A percentile compares a stretch with the other conserved stretches of the same genome.
Evolutionary conservation across 2,329 filamentous ascomycete species (phyloP).

Genomic region (Trichophaea hybrida): DNA sequence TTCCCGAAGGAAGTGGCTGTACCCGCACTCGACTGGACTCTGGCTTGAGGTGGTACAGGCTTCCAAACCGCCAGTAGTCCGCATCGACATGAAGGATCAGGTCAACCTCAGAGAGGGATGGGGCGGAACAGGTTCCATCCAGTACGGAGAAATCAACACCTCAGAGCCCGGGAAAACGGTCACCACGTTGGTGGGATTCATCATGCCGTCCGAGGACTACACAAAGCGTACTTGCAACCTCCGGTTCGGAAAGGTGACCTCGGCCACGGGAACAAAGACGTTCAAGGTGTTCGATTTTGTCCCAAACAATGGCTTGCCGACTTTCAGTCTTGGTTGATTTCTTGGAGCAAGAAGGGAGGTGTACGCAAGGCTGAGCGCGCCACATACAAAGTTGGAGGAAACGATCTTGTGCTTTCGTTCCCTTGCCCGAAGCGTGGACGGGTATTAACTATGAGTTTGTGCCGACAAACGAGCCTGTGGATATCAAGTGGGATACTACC

Average conservation of each 20-base stretch:
- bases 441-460: not conserved
- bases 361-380: not conserved
- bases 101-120: not conserved
- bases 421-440: not conserved
- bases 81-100: not conserved
- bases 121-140: not conserved
- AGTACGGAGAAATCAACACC: not conserved
- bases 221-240: not conserved
- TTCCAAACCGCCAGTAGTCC: not conserved
- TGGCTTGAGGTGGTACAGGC: not conserved
- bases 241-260: not conserved
- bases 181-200: not conserved
- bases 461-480: not conserved
- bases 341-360: not conserved
- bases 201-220: not conserved
- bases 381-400: not conserved
- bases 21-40: not conserved
- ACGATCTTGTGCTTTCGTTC: not conserved
- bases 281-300: not conserved
- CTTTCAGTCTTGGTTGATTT: not conserved
- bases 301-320: not conserved
- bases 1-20: not conserved
- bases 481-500: not conserved
- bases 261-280: not conserved
- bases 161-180: not conserved